These are phyloP conservation scores for Globisporangium cystogenes DNA, from an alignment of 352 stramenopile genomes.

Conservation along the genomic window DNA sequence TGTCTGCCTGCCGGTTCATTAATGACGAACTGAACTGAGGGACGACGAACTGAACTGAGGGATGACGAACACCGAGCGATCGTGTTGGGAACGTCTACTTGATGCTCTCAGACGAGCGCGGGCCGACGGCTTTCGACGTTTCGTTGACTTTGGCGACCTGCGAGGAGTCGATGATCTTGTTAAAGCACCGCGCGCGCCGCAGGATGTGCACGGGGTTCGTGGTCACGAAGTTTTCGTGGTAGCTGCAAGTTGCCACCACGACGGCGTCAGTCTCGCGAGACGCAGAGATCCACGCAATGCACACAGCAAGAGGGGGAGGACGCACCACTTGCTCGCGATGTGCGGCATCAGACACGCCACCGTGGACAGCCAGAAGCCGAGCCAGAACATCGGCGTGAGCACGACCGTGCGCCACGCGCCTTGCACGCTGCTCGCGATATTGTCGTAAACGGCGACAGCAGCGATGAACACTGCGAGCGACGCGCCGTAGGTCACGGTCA, in stretches of 20 bases:
- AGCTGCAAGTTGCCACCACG: conserved; percentile 22
- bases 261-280: not conserved
- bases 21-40: no score
- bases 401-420: conserved; percentile 36
- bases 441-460: conserved; percentile 52
- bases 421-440: conserved; percentile 34
- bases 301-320: no score
- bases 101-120: conserved; percentile 3
- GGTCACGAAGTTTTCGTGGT: conserved; percentile 68
- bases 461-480: conserved; percentile 51
- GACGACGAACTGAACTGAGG: no score
- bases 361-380: conserved; percentile 42
- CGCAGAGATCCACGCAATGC: not conserved
- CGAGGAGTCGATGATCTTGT: conserved; percentile 68
- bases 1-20: no score
- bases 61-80: no score
- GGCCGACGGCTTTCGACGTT: conserved; percentile 7
- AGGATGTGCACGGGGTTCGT: conserved; percentile 73
- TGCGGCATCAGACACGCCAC: conserved; percentile 49
- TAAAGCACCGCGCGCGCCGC: conserved; percentile 55
- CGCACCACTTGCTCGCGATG: conserved; percentile 64
- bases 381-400: conserved; percentile 41
- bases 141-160: conserved; percentile 20
- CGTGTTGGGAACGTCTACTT: conserved; percentile 2
- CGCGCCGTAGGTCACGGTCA: conserved; percentile 30